These are phyloP conservation scores for Cucurbita argyrosperma DNA, from an alignment of 306 rosid genomes.

Conservation along the genomic window DNA sequence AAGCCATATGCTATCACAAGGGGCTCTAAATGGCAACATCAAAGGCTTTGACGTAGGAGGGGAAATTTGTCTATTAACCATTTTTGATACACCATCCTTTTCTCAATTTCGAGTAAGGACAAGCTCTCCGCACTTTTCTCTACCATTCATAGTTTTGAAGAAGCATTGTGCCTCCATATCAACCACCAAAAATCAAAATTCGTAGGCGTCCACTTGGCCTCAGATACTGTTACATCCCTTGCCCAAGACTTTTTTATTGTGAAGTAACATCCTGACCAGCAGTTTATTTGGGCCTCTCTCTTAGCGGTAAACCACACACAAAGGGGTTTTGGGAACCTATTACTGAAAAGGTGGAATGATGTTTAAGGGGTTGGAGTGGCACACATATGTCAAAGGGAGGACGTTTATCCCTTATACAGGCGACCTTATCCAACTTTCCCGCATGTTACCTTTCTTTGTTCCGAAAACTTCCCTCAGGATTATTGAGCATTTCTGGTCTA, in stretches of 20 bases:
- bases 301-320: not conserved
- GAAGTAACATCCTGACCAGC: not conserved
- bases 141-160: too few relatives aligned
- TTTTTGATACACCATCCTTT: too few relatives aligned
- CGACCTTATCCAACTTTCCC: not conserved
- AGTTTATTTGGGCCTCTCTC: not conserved
- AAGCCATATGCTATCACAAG: too few relatives aligned
- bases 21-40: too few relatives aligned
- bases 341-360: not conserved
- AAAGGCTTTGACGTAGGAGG: too few relatives aligned
- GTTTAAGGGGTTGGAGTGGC: not conserved
- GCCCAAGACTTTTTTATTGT: not conserved
- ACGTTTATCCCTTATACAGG: not conserved
- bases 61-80: too few relatives aligned
- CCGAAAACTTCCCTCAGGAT: not conserved
- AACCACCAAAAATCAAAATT: too few relatives aligned
- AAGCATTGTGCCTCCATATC: too few relatives aligned
- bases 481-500: not conserved
- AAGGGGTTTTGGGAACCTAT: not conserved
- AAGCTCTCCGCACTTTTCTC: too few relatives aligned
- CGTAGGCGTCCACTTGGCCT: too few relatives aligned
- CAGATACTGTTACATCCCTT: not conserved
- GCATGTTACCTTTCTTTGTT: not conserved
- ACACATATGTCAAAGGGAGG: not conserved
- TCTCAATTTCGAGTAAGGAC: too few relatives aligned